Evolutionary conservation across 2,329 filamentous ascomycete genomes (phyloP).

Genomic region (Paraphoma chrysanthemicola): DNA sequence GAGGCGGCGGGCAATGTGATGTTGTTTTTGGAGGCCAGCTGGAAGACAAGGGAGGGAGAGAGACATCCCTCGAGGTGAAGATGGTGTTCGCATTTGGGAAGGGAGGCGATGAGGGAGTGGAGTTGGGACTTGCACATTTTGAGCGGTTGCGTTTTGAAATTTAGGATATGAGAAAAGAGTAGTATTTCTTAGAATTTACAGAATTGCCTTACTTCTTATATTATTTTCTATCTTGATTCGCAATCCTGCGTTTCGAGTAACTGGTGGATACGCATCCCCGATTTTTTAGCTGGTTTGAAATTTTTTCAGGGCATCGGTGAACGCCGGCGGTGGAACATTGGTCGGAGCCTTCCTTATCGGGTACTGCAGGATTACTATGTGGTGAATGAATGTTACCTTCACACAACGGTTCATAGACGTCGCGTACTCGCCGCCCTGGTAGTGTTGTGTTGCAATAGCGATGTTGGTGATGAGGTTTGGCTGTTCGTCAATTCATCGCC

Average conservation of each 20-base stretch:
- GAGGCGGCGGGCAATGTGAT: slow-evolving; percentile 61
- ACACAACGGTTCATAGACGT: no score
- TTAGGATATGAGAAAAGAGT: not conserved
- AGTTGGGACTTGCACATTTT: slow-evolving; percentile 26
- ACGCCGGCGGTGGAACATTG: not conserved
- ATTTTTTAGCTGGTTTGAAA: not conserved
- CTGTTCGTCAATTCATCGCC: no score
- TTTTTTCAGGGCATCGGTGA: slow-evolving; percentile 5
- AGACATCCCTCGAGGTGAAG: slow-evolving; percentile 81
- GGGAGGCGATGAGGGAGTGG: slow-evolving; percentile 37
- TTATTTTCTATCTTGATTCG: no score
- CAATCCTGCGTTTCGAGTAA: not conserved
- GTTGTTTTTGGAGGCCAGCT: slow-evolving; percentile 70
- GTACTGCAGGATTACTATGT: not conserved
- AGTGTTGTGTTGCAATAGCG: no score
- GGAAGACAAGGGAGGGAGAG: slow-evolving; percentile 72
- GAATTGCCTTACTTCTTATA: no score
- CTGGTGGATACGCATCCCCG: not conserved
- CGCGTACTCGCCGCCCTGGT: no score
- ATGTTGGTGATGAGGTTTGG: no score
- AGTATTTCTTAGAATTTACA: no score
- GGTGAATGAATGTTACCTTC: no score
- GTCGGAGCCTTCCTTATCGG: not conserved
- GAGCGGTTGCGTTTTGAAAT: not conserved
- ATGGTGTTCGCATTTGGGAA: slow-evolving; percentile 85